Evolutionary conservation across 768 basidiomycete species (phyloP).

Genomic region (Panaeolus papilionaceus): DNA sequence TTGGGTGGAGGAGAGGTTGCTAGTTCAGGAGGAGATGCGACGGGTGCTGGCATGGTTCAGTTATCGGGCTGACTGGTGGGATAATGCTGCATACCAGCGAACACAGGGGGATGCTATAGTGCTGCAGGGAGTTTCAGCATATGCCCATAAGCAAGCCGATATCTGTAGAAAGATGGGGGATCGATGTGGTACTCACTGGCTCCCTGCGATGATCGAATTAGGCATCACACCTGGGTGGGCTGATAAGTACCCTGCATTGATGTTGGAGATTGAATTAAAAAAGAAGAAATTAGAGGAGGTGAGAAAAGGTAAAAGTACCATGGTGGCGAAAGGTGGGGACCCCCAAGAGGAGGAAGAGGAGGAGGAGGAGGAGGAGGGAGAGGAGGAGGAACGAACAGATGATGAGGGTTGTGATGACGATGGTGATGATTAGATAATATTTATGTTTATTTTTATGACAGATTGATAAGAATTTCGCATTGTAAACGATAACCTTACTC

Average conservation of each 20-base stretch:
- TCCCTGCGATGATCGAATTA: background rate
- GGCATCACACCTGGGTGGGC: conserved; percentile 4
- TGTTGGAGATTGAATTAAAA: too few relatives aligned
- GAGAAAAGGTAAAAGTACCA: background rate
- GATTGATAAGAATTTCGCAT: too few relatives aligned
- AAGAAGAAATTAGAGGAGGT: too few relatives aligned
- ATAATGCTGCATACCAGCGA: background rate
- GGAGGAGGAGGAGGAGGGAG: background rate
- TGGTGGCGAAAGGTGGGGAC: background rate
- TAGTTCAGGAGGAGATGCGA: conserved; percentile 20
- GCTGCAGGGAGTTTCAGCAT: background rate
- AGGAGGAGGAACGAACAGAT: background rate
- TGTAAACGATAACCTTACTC: too few relatives aligned
- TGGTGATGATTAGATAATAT: background rate
- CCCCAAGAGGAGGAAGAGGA: background rate
- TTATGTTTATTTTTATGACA: too few relatives aligned
- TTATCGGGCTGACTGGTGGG: conserved; percentile 20
- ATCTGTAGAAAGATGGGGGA: conserved; percentile 1
- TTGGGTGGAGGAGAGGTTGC: conserved; percentile 27
- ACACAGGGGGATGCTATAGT: background rate
- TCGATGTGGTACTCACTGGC: conserved; percentile 11
- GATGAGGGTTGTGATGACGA: background rate
- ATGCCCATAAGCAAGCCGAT: conserved; percentile 13
- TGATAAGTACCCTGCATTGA: background rate
- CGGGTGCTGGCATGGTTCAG: conserved; percentile 8